Evolutionary conservation across 345 rosid genomes (phyloP).

Genomic region (Corchorus capsularis): DNA sequence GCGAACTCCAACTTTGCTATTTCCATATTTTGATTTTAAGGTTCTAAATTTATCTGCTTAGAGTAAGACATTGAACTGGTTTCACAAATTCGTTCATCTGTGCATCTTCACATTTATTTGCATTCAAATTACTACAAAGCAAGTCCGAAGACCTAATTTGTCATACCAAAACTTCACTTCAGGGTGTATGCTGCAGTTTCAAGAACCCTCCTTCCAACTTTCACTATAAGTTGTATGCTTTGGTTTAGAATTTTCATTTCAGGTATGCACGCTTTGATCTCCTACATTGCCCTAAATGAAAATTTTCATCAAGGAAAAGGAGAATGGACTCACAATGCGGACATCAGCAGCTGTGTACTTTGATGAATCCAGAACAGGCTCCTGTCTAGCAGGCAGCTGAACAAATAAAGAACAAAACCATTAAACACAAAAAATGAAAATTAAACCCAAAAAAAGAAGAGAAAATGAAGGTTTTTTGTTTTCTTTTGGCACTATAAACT

Average conservation of each 20-base stretch:
- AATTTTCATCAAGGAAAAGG: neutral
- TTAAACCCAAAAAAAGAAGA: neutral
- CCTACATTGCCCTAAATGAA: neutral
- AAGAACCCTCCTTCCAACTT: neutral
- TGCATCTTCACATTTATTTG: neutral
- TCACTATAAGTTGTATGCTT: neutral
- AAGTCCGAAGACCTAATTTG: neutral
- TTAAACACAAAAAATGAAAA: neutral
- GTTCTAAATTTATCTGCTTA: neutral
- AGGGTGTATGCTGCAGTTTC: neutral
- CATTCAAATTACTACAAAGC: neutral
- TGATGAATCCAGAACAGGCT: conserved; percentile 14
- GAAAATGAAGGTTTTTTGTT: neutral
- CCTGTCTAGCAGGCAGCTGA: conserved; percentile 21
- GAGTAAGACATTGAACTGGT: neutral
- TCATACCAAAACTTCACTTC: neutral
- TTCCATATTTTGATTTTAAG: neutral
- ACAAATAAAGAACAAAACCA: neutral
- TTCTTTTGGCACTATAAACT: neutral
- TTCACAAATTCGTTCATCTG: neutral
- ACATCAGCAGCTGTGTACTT: conserved; percentile 22
- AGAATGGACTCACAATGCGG: conserved; percentile 6
- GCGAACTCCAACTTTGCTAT: neutral
- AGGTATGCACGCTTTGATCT: neutral
- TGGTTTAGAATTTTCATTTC: neutral